A percentile compares a stretch with the other conserved stretches of the same genome.
Conservation (phyloP, 306 rosid species). For the Vigna hirtella region DNA sequence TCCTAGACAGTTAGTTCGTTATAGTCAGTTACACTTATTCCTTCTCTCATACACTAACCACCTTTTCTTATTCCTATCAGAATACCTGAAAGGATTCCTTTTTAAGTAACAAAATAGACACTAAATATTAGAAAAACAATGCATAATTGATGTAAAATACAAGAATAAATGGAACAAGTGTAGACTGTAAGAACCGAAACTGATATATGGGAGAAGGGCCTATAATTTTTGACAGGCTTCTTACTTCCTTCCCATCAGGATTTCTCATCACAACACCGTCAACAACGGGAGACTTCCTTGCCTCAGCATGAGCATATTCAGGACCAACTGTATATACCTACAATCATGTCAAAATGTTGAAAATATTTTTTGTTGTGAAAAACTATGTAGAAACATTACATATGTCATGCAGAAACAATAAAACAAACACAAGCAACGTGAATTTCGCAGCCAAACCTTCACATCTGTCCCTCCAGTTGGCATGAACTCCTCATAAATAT, state of each 20-base stretch:
- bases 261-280: conserved; percentile 99
- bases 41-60: too few species aligned
- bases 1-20: too few species aligned
- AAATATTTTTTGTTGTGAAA: conserved; percentile 9
- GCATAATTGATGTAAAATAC: not conserved
- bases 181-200: conserved; percentile 28
- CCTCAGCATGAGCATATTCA: conserved; percentile 99
- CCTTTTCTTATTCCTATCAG: too few species aligned
- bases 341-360: conserved; percentile 42
- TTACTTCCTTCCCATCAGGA: conserved; percentile 97
- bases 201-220: conserved; percentile 32
- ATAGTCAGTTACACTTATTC: too few species aligned
- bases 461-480: conserved; percentile 99
- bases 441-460: conserved; percentile 65
- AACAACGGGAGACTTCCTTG: conserved; percentile 98
- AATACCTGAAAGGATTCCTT: not conserved
- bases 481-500: conserved; percentile 96
- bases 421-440: conserved; percentile 27
- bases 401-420: not conserved
- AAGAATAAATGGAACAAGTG: conserved; percentile 9
- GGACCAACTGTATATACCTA: conserved; percentile 98
- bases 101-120: not conserved
- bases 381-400: conserved; percentile 22
- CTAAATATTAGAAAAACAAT: not conserved
- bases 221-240: conserved; percentile 43